These are phyloP conservation scores for Pythium biforme DNA, from an alignment of 352 stramenopile species.

Conservation along the genomic window DNA sequence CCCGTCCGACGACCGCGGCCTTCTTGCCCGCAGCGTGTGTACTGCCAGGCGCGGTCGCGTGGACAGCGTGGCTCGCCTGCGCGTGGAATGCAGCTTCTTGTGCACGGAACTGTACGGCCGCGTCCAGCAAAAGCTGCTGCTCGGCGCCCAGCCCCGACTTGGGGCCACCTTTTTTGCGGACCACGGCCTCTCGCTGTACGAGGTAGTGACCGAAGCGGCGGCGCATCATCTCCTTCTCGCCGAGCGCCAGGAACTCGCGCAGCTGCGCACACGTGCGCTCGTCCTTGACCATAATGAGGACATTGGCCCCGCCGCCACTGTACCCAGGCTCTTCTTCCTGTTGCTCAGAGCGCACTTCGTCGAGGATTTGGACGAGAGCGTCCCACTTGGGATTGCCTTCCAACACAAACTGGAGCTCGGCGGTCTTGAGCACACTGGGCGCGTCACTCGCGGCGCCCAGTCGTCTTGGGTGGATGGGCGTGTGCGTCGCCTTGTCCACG, in stretches of 20 bases:
- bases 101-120: constrained; percentile 38
- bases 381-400: constrained; percentile 96
- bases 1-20: background rate
- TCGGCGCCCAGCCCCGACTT: constrained; percentile 48
- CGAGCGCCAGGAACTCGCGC: constrained; percentile 77
- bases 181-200: constrained; percentile 54
- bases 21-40: background rate
- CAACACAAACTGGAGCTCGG: constrained; percentile 60
- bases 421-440: constrained; percentile 26
- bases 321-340: constrained; percentile 15
- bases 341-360: constrained; percentile 80
- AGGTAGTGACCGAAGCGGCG: constrained; percentile 83
- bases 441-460: constrained; percentile 12
- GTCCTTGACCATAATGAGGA: constrained; percentile 88
- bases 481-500: constrained; percentile 50
- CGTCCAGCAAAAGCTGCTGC: constrained; percentile 61
- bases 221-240: constrained; percentile 80
- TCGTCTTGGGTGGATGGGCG: constrained; percentile 36
- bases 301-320: constrained; percentile 38
- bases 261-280: constrained; percentile 86
- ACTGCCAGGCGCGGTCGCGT: background rate
- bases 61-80: background rate
- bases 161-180: constrained; percentile 54
- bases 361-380: constrained; percentile 89
- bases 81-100: constrained; percentile 44